Percentiles rank a stretch among this genome's conserved stretches.
Conservation (phyloP, 2,329 filamentous ascomycete genomes). For the Aspergillus glaucus region DNA sequence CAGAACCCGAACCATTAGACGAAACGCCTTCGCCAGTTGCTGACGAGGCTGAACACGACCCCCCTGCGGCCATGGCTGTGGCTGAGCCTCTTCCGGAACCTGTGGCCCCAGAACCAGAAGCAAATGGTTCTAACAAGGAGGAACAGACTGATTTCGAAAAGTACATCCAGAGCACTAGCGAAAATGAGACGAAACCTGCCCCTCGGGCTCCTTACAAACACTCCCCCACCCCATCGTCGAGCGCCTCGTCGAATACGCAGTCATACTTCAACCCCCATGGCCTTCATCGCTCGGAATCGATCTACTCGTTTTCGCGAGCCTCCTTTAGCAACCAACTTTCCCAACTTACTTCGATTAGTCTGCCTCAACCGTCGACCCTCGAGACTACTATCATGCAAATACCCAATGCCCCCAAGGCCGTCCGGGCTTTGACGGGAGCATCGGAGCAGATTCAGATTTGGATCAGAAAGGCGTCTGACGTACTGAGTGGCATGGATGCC, state of each 20-base stretch:
- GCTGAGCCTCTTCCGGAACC: conserved; percentile 20
- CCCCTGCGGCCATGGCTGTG: conserved; percentile 22
- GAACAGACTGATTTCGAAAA: conserved; percentile 36
- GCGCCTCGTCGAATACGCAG: conserved; percentile 26
- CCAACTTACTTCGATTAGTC: conserved; percentile 80
- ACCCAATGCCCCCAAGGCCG: conserved; percentile 74
- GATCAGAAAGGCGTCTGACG: conserved; percentile 87
- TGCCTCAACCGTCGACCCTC: conserved; percentile 78
- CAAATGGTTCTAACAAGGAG: conserved; percentile 5
- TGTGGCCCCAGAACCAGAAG: conserved; percentile 12
- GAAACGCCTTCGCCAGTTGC: neutral
- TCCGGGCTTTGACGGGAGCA: conserved; percentile 74
- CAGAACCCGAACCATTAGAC: neutral
- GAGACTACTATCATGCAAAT: conserved; percentile 80
- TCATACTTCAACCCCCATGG: conserved; percentile 41
- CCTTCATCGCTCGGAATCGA: conserved; percentile 66
- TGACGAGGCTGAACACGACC: neutral
- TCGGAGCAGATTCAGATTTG: conserved; percentile 89
- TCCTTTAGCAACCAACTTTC: conserved; percentile 92
- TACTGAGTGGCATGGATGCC: conserved; percentile 80
- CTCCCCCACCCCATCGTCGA: conserved; percentile 17
- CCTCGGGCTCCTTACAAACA: conserved; percentile 33
- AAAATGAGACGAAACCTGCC: conserved; percentile 23
- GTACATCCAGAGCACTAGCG: conserved; percentile 33
- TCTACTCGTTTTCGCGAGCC: conserved; percentile 85